Conservation (phyloP, 495 filamentous ascomycete species). For the Hypoxylon lienhwacheense region DNA sequence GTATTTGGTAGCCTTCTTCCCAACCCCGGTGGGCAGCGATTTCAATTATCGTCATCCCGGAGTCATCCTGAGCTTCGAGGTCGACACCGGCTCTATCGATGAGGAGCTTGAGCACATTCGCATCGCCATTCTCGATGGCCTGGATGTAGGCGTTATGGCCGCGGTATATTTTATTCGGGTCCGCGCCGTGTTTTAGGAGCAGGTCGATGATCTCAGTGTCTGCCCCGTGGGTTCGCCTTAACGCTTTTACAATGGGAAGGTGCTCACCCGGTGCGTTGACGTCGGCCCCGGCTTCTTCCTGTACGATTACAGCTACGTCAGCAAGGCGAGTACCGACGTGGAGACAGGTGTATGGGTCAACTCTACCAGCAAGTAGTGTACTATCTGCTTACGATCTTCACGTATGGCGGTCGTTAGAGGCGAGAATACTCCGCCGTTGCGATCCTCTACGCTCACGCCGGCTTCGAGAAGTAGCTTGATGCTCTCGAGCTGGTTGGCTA, state of each 20-base stretch:
- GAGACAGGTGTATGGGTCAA: neutral
- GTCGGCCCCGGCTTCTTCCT: slow-evolving; percentile 53
- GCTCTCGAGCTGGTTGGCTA: slow-evolving; percentile 49
- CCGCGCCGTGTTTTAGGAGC: slow-evolving; percentile 54
- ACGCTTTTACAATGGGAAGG: slow-evolving; percentile 57
- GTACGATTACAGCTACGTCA: neutral
- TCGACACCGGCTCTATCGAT: slow-evolving; percentile 49
- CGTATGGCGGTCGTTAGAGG: slow-evolving; percentile 59
- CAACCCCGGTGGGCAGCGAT: slow-evolving; percentile 44
- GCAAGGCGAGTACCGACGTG: no score
- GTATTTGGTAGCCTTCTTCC: slow-evolving; percentile 41
- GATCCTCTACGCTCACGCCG: slow-evolving; percentile 56
- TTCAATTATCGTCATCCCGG: slow-evolving; percentile 43
- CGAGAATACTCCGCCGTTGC: slow-evolving; percentile 60
- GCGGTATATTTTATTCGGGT: slow-evolving; percentile 57
- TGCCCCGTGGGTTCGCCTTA: slow-evolving; percentile 50
- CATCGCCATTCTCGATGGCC: slow-evolving; percentile 52
- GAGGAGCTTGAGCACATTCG: slow-evolving; percentile 47
- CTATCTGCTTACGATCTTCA: slow-evolving; percentile 53
- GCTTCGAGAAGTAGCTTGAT: slow-evolving; percentile 52
- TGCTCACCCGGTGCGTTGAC: slow-evolving; percentile 58
- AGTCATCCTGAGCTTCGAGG: slow-evolving; percentile 45
- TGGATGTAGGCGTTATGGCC: slow-evolving; percentile 58
- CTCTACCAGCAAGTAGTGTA: slow-evolving; percentile 48
- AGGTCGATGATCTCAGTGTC: slow-evolving; percentile 53